Evolutionary conservation across 2,329 filamentous ascomycete species (phyloP).

Genomic region (Westerdykella ornata): DNA sequence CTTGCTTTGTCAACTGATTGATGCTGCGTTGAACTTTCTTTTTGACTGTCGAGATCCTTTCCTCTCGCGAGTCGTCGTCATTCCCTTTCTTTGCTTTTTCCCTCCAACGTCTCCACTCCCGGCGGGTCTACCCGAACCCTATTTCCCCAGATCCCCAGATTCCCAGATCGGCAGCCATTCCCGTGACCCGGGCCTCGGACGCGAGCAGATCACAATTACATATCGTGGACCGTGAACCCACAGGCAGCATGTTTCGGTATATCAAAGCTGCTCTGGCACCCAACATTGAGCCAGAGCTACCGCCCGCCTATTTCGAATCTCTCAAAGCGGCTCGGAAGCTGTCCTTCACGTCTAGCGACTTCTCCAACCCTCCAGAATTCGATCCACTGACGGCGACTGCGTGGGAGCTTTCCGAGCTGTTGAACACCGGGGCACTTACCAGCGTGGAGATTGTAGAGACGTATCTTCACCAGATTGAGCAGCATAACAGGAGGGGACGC

Average conservation of each 20-base stretch:
- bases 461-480: constrained; percentile 31
- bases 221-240: constrained; percentile 1
- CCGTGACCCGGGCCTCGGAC: background rate
- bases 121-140: constrained; percentile 2
- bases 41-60: background rate
- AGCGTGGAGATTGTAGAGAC: constrained; percentile 33
- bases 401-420: constrained; percentile 27
- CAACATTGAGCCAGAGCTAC: constrained; percentile 16
- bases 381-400: constrained; percentile 29
- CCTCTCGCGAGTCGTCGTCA: background rate
- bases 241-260: constrained; percentile 19
- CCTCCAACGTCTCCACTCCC: constrained; percentile 2
- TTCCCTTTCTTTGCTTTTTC: constrained; percentile 2
- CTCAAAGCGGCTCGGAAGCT: constrained; percentile 18
- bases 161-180: constrained; percentile 1
- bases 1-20: no score
- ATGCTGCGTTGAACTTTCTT: background rate
- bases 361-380: constrained; percentile 23
- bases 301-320: constrained; percentile 14
- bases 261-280: constrained; percentile 25
- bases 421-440: constrained; percentile 24
- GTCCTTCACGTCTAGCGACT: constrained; percentile 23
- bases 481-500: constrained; percentile 31
- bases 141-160: constrained; percentile 5
- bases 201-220: background rate